A percentile compares a stretch with the other conserved stretches of the same genome.
Conservation (phyloP, 2,329 filamentous ascomycete genomes). For the Thelonectria discophora region DNA sequence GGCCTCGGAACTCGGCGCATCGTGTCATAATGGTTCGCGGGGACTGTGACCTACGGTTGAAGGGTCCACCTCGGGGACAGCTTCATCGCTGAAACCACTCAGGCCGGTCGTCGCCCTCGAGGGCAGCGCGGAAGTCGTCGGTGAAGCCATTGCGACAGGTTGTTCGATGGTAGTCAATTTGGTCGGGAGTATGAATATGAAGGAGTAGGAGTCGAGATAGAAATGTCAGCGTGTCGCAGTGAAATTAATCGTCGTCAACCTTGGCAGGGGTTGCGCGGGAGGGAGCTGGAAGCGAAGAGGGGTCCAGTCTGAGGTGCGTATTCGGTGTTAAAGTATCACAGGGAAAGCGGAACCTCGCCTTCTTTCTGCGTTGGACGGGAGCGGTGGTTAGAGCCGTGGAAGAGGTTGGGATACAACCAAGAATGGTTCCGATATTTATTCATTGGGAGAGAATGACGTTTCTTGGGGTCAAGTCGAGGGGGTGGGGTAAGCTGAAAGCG, state of each 20-base stretch:
- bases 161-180: not conserved
- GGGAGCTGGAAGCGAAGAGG: constrained; percentile 29
- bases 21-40: not conserved
- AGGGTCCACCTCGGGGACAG: constrained; percentile 66
- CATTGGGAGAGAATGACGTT: not conserved
- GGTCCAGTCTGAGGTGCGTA: not conserved
- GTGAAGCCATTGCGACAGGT: constrained; percentile 43
- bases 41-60: constrained; percentile 57
- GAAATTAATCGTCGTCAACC: constrained; percentile 20
- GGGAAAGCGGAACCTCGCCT: constrained; percentile 29
- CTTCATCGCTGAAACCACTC: constrained; percentile 63
- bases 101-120: constrained; percentile 58
- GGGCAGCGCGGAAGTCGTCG: constrained; percentile 51
- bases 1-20: constrained; percentile 4
- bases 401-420: not conserved
- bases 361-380: not conserved
- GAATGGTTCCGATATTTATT: not conserved
- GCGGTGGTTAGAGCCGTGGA: not conserved
- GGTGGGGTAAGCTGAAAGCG: constrained; percentile 2
- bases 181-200: not conserved
- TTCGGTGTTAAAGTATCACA: constrained; percentile 1
- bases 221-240: constrained; percentile 9
- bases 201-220: constrained; percentile 3
- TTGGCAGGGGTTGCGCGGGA: constrained; percentile 16
- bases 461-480: constrained; percentile 3